phyloP scores from a whole-genome alignment of 2,329 filamentous ascomycete genomes.

The Colletotrichum sp. region DNA sequence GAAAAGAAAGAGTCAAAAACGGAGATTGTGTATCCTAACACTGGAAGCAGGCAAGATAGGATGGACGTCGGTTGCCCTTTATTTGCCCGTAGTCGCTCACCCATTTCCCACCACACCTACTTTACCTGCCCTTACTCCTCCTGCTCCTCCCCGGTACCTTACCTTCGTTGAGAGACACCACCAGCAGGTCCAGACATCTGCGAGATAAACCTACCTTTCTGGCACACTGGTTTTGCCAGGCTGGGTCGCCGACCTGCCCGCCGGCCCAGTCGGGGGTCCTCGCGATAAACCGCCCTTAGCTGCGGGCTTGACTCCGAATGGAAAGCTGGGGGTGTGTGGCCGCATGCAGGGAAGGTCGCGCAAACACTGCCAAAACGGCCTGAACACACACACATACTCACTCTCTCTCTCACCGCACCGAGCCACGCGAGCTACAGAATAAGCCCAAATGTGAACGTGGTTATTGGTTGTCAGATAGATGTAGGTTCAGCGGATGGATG shows the following conservation, averaged over 20 bases:
- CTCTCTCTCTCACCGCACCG: background rate
- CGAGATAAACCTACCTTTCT: background rate
- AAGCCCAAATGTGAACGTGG: background rate
- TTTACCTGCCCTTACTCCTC: background rate
- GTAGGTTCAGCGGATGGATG: background rate
- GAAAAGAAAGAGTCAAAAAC: background rate
- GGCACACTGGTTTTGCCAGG: background rate
- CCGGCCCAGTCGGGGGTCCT: slow-evolving; percentile 1
- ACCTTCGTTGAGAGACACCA: slow-evolving; percentile 7
- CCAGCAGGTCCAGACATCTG: background rate
- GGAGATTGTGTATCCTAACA: background rate
- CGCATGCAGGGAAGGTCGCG: background rate
- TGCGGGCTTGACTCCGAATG: background rate
- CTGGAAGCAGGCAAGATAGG: slow-evolving; percentile 1
- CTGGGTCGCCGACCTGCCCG: background rate
- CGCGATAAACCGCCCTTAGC: background rate
- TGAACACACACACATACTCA: background rate
- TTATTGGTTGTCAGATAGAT: background rate
- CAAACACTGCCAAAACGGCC: background rate
- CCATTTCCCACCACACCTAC: background rate
- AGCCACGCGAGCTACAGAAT: background rate
- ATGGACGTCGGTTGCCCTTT: slow-evolving; percentile 2
- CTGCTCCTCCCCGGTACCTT: background rate
- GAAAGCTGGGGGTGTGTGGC: background rate
- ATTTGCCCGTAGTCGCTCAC: slow-evolving; percentile 3